Percentiles rank a stretch among this genome's conserved stretches.
Evolutionary conservation across 2,329 filamentous ascomycete genomes (phyloP).

Genomic region (Aspergillus awamori): DNA sequence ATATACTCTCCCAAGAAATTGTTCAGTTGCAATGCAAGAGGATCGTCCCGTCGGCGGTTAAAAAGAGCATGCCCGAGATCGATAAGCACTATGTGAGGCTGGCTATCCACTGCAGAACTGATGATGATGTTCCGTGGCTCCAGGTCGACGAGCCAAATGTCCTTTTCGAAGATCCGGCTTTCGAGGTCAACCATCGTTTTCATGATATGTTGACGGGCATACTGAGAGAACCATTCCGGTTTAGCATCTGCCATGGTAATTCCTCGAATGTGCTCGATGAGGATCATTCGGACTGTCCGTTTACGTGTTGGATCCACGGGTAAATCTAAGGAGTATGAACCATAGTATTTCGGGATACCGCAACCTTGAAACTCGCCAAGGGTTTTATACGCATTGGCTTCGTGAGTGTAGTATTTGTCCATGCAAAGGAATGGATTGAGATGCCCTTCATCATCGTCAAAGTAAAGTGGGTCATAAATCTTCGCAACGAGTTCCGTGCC

Average conservation of each 20-base stretch:
- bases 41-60: constrained; percentile 17
- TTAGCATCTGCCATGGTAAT: constrained; percentile 19
- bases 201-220: constrained; percentile 22
- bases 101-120: neutral
- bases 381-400: constrained; percentile 21
- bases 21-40: constrained; percentile 5
- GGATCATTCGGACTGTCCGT: constrained; percentile 25
- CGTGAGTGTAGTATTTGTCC: constrained; percentile 30
- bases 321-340: constrained; percentile 28
- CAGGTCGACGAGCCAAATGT: constrained; percentile 21
- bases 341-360: constrained; percentile 26
- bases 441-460: constrained; percentile 23
- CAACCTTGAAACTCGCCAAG: constrained; percentile 25
- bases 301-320: neutral
- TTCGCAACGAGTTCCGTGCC: constrained; percentile 25
- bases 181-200: constrained; percentile 27
- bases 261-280: constrained; percentile 26
- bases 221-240: constrained; percentile 17
- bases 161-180: constrained; percentile 17
- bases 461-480: constrained; percentile 29
- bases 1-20: constrained; percentile 17
- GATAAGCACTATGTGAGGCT: constrained; percentile 17
- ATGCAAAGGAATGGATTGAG: constrained; percentile 28
- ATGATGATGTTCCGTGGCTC: constrained; percentile 24
- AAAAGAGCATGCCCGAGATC: constrained; percentile 25